Evolutionary conservation across 164 flowering plant species (phyloP), one percentile per base, ranked within the genome.

Genomic region (Nymphaea thermarum): DNA sequence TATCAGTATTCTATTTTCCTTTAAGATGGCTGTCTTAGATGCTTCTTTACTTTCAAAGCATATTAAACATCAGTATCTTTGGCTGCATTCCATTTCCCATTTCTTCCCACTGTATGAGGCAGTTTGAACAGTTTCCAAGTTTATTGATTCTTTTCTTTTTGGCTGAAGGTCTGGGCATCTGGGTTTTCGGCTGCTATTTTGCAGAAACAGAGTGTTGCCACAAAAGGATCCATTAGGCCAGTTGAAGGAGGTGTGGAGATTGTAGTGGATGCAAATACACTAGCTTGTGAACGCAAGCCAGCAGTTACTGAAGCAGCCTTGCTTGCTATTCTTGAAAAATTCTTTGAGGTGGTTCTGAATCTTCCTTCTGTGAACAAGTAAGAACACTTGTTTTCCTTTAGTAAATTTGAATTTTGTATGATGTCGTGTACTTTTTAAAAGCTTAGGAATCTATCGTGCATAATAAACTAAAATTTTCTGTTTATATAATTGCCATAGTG

Each of bases 151-250:
- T 14, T 47, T 47, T 47, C 11, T 14, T 14, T 7, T 47, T 47
- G 55, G 12, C 2, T 47, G 45, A 66, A 95, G 97, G 98, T 95
- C 7, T 92, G 96, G 93, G 98, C 99, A 17, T 88, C 96, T 6
- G 99, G 99, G 62, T 95, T 95, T 79, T 90, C 98, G 69, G 98
- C 98, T 71, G 99, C 99, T 25, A 84, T 95, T 76, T 79, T 95
- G 72, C 90, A 95, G 71, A 95, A 89, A 81, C 80, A 81, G 44
- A 95, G 98, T 70, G 74, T 84, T 43, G 94, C 94, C 42, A 83
- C 97, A 16, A 87, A 87, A 79, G 90, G 91, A 68, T 36, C 53
- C 2, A 4, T 64, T 4, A 66, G 62, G 51, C 64, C 71, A 4
- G 64, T 65, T 43, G 82, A 72, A 17, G 61, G 82, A 62, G 76